Evolutionary conservation across 257 asterid genomes (phyloP), one percentile per base, ranked within the genome.

Genomic region (Apocynum venetum): DNA sequence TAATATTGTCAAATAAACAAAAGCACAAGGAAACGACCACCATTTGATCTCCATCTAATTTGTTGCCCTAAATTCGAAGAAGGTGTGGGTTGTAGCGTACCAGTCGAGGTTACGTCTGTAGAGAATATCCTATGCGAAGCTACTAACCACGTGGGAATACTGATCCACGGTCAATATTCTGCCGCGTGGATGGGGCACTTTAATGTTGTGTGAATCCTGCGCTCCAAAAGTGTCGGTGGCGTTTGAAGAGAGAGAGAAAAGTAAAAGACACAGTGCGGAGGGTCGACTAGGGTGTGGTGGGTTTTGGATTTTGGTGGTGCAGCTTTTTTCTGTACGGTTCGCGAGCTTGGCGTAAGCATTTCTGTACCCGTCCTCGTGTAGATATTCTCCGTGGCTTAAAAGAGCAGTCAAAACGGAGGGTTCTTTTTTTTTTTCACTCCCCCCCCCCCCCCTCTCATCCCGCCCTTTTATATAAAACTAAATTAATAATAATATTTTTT

Each of bases 161-260:
- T 4, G 5, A 74, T 71, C 78, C 0, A 78, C 76, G 81, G 65
- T 2, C 49, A 0, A 0, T 0, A 12, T 35, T 0, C 3, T 2
- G 78, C 78, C 89, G 87, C 88, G 87, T 83, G 77, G 41, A 15
- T 10, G 11, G 0, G 2, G 25, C 14, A 47, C 13, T 2, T 6
- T 8, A 60, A 35, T 40, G 13, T 4, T 13, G 12, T 4, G 49
- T 3, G 71, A 48, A 88, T 85, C 89, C 0, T 72, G 79, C 84
- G 91, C 75, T 66, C 49, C 61, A 67, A 79, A 82, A 78, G 86
- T 88, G 92, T 88, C 95, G 91, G 91, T 90, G 90, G 85, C 56
- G 56, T 67, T 77, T 40, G 71, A 51, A 78, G 70, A 72, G 47
- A 57, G 73, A 71, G 53, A 66, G 82, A 66, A 82, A 20, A 31